A percentile compares a stretch with the other conserved stretches of the same genome.
Conservation (phyloP, 345 rosid species). For the Geranium rotundifolium region DNA sequence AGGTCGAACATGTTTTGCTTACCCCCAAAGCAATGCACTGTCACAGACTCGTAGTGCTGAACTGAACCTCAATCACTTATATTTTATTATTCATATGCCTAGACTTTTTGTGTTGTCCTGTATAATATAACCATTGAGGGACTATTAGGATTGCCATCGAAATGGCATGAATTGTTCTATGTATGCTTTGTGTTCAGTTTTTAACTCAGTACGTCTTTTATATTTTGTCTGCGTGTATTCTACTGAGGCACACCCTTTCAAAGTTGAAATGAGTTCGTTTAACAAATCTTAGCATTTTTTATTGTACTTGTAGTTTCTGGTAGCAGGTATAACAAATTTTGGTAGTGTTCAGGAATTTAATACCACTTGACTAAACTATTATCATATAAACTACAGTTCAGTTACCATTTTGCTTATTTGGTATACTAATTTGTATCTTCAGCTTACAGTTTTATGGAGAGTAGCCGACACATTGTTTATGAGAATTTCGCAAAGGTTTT, state of each 20-base stretch:
- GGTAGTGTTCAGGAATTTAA: not conserved
- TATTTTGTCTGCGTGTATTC: not conserved
- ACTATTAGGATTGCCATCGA: no score
- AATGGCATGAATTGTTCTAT: no score
- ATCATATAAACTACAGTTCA: not conserved
- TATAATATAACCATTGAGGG: no score
- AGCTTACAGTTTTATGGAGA: conserved; percentile 95
- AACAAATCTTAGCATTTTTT: no score
- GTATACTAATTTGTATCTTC: conserved; percentile 56
- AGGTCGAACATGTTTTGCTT: no score
- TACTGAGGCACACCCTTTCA: not conserved
- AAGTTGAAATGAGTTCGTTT: not conserved
- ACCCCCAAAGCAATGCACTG: no score
- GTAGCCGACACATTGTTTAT: conserved; percentile 56
- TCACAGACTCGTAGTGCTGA: no score
- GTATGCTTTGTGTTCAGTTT: no score
- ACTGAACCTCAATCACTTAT: no score
- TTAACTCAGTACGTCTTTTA: not conserved
- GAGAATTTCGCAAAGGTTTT: conserved; percentile 35
- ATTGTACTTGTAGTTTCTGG: not conserved
- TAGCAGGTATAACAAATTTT: no score
- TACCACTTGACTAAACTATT: not conserved
- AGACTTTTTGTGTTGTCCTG: no score
- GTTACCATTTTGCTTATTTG: conserved; percentile 6
- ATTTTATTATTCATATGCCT: no score